These are phyloP conservation scores for Lipomyces sp. DNA, from an alignment of 805 yeast species.

Conservation along the genomic window DNA sequence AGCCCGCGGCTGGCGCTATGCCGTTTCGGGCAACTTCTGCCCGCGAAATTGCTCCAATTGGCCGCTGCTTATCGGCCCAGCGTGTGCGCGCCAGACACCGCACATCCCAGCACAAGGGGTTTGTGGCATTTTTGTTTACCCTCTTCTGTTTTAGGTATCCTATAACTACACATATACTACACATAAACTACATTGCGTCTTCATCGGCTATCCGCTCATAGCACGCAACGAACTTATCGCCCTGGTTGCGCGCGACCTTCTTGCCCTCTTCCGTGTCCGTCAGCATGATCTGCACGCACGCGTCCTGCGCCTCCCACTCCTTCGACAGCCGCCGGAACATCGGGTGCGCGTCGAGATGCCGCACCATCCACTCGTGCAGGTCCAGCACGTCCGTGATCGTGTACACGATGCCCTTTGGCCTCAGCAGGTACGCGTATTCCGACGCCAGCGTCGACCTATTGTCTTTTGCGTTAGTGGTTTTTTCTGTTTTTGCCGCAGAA, in stretches of 20 bases:
- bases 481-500: too few species aligned
- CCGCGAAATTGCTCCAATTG: too few species aligned
- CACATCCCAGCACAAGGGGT: too few species aligned
- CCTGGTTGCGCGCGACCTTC: constrained; percentile 87
- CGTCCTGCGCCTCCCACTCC: constrained; percentile 77
- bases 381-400: constrained; percentile 96
- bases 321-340: constrained; percentile 73
- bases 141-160: too few species aligned
- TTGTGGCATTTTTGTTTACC: too few species aligned
- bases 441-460: constrained; percentile 62
- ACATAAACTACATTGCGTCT: too few species aligned
- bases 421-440: constrained; percentile 87
- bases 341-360: constrained; percentile 87
- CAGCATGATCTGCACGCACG: constrained; percentile 82
- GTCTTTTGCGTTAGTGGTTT: too few species aligned
- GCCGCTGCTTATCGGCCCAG: too few species aligned
- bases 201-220: constrained; percentile 18
- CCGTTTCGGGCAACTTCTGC: too few species aligned
- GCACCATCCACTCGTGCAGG: constrained; percentile 93
- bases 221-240: constrained; percentile 84
- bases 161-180: too few species aligned
- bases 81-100: too few species aligned
- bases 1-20: too few species aligned
- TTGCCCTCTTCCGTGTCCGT: constrained; percentile 97
- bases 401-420: constrained; percentile 82